Evolutionary conservation across 2,329 filamentous ascomycete species (phyloP), one percentile per base, ranked within the genome.

Genomic region (Ceratocystis variospora): DNA sequence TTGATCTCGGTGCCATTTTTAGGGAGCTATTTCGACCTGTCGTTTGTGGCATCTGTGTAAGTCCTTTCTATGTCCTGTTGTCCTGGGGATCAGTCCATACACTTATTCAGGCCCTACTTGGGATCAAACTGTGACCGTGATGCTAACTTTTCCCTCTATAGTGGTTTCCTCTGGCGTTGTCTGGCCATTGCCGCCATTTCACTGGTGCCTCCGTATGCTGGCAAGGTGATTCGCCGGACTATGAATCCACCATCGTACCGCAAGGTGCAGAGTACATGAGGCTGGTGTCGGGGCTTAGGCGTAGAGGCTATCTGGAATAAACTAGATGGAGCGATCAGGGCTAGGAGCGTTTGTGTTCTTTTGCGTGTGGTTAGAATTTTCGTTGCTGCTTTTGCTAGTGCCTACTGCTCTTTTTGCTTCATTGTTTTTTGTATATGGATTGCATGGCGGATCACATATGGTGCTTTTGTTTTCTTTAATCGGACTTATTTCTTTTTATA

Each of bases 231-330:
- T 70, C 82, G 88, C 72, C 82, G 90, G 73, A 90, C 86, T 68
- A 87, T 96, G 80, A 92, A 88, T 77, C 94, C 94, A 69, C 92
- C 92, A 22, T 96, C 89, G 73, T 97, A 96, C 78, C 83, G 94
- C 72, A 99, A 99, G 79, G 92, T 99, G 61, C 87, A 88, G 76
- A 87, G 82, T 57, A 83, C 85, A 68, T 87, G 76, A 76, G 44
- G 48, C 37, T 45, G 45, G 37, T 15, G n/a, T 61, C 48, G 25
- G 46, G n/a, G 22, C n/a, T 10, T 22, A 19, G 48, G 48, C 7
- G 22, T 8, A 1, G 48, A 19, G 17, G 1, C 7, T 10, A 10
- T 7, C 7, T 53, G 37, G 37, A 5, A 41, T 10, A 41, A 15
- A 15, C 37, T 15, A 41, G 37, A 41, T 41, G 37, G 37, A 3